Base-by-base conservation (phyloP, 106 monocot species). In the Acorus gramineus region DNA sequence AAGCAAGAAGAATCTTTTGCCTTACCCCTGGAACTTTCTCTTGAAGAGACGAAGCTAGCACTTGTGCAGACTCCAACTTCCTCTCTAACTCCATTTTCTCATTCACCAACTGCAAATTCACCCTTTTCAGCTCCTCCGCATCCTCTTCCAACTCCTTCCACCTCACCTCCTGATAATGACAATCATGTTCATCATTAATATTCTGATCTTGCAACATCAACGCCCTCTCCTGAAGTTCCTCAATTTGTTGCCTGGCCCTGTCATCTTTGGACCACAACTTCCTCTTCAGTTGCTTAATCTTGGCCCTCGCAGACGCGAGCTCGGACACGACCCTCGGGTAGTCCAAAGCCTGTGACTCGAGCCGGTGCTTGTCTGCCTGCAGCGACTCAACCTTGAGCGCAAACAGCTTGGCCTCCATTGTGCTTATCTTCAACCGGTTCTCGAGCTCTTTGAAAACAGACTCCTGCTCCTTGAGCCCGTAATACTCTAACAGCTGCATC, bases 351-450 rank as follows among this genome's bases (percentile, higher is more conserved):
- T 80, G 71, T 11, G 67, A 43, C 45, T 66, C 61, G 6, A 96
- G 87, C 67, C 72, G 76, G 70, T 56, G 62, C 55, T 92, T 92
- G 47, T 92, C 84, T 4, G 69, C 77, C 62, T 82, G 71, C 71
- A 87, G 49, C 42, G 86, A 74, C 49, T 81, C 77, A 5, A 84
- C 60, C 80, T 77, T 84, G 7, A 68, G 50, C 13, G 55, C 54
- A 5, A 81, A 69, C 8, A 84, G 50, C 71, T 77, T 78, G 10
- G 66, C 61, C 66, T 81, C 81, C 7, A 52, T 59, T 6, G 63
- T 52, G 55, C 50, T 74, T 6, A 72, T 58, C 63, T 76, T 77
- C 47, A 81, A 28, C 44, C 69, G 67, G 66, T 79, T 76, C 74
- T 84, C 79, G 3, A 91, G 73, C 53, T 86, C 81, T 53, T 68